Percentiles rank a stretch among this genome's conserved stretches.
These are phyloP conservation scores for Amaranthus tricolor DNA, from an alignment of 179 eudicot genomes.

Conservation along the genomic window DNA sequence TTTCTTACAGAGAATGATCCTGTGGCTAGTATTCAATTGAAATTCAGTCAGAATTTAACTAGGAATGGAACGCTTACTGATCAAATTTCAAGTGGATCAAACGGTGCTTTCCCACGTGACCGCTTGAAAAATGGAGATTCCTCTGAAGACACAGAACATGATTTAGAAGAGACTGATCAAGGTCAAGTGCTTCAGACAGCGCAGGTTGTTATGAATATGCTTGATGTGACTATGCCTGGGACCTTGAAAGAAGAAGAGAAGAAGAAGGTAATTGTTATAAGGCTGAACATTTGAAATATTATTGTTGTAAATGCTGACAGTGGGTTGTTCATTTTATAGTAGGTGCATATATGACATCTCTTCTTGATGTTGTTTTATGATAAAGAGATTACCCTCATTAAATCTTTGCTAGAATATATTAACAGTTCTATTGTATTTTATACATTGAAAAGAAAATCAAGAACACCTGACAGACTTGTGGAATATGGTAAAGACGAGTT, in stretches of 20 bases:
- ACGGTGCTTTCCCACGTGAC: constrained; percentile 21
- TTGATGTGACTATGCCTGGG: constrained; percentile 87
- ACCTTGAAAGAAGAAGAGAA: constrained; percentile 75
- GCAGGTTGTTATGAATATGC: constrained; percentile 81
- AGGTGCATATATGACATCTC: not conserved
- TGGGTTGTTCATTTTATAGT: not conserved
- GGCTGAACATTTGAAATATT: not conserved
- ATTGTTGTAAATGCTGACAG: not conserved
- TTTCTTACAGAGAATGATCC: constrained; percentile 29
- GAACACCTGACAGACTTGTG: not conserved
- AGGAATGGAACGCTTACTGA: constrained; percentile 26
- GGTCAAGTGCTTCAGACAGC: constrained; percentile 75
- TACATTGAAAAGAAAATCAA: not conserved
- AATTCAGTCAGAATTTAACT: constrained; percentile 25
- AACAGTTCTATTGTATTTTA: not conserved
- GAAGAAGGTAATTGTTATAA: constrained; percentile 51
- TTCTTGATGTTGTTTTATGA: not conserved
- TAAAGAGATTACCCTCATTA: not conserved
- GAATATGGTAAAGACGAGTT: not conserved
- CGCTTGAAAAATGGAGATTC: constrained; percentile 37
- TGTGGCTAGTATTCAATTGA: constrained; percentile 20
- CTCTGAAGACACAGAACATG: constrained; percentile 22
- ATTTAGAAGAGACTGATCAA: constrained; percentile 43
- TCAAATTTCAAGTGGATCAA: constrained; percentile 27
- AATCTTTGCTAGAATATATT: not conserved